Conservation (phyloP, 2,329 filamentous ascomycete species). For the Curvularia sp. region DNA sequence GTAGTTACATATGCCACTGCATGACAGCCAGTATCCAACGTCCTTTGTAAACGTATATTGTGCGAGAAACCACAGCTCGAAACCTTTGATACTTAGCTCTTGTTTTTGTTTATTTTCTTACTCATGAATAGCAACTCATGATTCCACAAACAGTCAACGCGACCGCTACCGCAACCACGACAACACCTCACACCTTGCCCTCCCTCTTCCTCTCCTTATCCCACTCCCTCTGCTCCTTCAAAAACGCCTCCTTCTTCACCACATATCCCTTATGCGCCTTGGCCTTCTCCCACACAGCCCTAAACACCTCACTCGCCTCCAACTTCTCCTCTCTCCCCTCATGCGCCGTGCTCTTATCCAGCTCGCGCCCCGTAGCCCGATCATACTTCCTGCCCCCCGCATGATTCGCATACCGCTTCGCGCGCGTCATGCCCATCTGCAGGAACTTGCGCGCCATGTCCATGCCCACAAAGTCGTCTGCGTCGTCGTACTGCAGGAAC, state of each 20-base stretch:
- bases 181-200: conserved; percentile 8
- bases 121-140: background rate
- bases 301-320: conserved; percentile 59
- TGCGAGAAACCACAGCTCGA: no score
- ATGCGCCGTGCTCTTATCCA: conserved; percentile 57
- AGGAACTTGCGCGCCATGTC: conserved; percentile 71
- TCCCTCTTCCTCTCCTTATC: conserved; percentile 36
- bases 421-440: conserved; percentile 71
- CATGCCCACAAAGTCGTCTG: conserved; percentile 67
- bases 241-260: conserved; percentile 56
- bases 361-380: conserved; percentile 48
- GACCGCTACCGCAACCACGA: no score
- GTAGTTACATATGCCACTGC: no score
- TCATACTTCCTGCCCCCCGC: conserved; percentile 65
- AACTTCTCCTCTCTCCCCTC: conserved; percentile 60
- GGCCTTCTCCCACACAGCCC: conserved; percentile 58
- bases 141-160: background rate
- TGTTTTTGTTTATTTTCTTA: no score
- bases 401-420: conserved; percentile 66
- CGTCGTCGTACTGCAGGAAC: conserved; percentile 61
- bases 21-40: no score
- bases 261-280: conserved; percentile 56
- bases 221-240: conserved; percentile 58
- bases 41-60: no score
- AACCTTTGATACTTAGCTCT: no score